Conservation (phyloP, 73 alveolate species). For the Urostyla sp. region DNA sequence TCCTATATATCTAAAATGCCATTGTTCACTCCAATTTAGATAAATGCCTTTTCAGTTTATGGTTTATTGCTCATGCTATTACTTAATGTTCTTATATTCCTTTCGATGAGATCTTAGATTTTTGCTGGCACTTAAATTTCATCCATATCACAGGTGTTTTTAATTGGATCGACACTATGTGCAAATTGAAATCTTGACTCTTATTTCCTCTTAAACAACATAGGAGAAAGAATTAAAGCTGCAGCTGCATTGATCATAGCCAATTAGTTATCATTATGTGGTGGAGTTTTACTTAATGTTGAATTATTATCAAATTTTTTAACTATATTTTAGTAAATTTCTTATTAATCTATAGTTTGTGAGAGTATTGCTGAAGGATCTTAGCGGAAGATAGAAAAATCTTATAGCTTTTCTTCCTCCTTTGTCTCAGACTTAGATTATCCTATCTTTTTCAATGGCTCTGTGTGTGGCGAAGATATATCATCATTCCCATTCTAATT, state of each 20-base stretch:
- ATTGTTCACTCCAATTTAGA: slow-evolving; percentile 5
- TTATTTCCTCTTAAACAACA: slow-evolving; percentile 25
- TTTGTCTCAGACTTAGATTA: no score
- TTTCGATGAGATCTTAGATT: slow-evolving; percentile 34
- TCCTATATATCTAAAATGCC: slow-evolving; percentile 17
- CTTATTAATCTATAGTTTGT: no score
- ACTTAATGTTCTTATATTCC: slow-evolving; percentile 40
- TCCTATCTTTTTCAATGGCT: no score
- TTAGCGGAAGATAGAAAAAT: no score
- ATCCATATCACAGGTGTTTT: slow-evolving; percentile 32
- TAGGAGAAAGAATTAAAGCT: not conserved
- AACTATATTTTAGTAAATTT: no score
- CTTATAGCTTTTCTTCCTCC: no score
- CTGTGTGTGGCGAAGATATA: no score
- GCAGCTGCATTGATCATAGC: slow-evolving; percentile 37
- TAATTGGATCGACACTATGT: slow-evolving; percentile 46
- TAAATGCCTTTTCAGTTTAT: not conserved
- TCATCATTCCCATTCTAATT: no score
- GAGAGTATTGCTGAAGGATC: no score
- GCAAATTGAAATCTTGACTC: slow-evolving; percentile 37
- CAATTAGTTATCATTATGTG: slow-evolving; percentile 22
- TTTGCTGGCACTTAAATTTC: slow-evolving; percentile 53
- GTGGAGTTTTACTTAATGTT: slow-evolving; percentile 46
- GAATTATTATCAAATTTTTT: no score
- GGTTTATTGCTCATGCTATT: slow-evolving; percentile 12